Evolutionary conservation across 371 early-diverging fungal species (phyloP).

Genomic region (Fennellomyces sp.): DNA sequence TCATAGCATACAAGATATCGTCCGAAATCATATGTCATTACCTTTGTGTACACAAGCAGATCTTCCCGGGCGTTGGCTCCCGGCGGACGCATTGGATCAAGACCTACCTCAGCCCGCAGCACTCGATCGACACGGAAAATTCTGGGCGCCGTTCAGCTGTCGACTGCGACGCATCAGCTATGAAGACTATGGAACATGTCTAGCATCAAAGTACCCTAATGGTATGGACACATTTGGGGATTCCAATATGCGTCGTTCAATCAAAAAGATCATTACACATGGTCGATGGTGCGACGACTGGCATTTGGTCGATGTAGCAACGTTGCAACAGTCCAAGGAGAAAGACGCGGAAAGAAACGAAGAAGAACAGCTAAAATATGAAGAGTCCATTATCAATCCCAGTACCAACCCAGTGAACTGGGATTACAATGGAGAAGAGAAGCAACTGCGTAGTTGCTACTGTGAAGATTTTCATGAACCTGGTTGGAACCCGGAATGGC

Average conservation of each 20-base stretch:
- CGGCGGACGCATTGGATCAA: slow-evolving; percentile 12
- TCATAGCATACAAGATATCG: background rate
- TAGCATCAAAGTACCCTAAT: slow-evolving; percentile 28
- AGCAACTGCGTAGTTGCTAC: slow-evolving; percentile 37
- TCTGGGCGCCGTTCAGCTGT: slow-evolving; percentile 57
- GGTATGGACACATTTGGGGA: slow-evolving; percentile 54
- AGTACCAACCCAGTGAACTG: slow-evolving; percentile 11
- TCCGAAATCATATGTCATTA: slow-evolving; percentile 32
- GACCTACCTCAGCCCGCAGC: background rate
- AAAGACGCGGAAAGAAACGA: background rate
- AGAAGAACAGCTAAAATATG: background rate
- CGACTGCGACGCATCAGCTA: slow-evolving; percentile 44
- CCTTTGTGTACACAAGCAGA: slow-evolving; percentile 47
- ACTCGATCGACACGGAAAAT: slow-evolving; percentile 27
- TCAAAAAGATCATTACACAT: slow-evolving; percentile 52
- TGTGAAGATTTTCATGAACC: slow-evolving; percentile 55
- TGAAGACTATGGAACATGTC: slow-evolving; percentile 40
- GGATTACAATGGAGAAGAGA: slow-evolving; percentile 8
- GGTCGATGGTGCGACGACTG: slow-evolving; percentile 54
- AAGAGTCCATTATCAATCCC: background rate
- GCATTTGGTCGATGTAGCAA: background rate
- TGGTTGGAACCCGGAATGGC: slow-evolving; percentile 35
- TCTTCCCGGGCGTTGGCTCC: slow-evolving; percentile 53
- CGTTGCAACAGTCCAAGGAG: background rate
- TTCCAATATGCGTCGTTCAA: slow-evolving; percentile 53